Evolutionary conservation across 2,329 filamentous ascomycete species (phyloP).

Genomic region (Beauveria medogensis): DNA sequence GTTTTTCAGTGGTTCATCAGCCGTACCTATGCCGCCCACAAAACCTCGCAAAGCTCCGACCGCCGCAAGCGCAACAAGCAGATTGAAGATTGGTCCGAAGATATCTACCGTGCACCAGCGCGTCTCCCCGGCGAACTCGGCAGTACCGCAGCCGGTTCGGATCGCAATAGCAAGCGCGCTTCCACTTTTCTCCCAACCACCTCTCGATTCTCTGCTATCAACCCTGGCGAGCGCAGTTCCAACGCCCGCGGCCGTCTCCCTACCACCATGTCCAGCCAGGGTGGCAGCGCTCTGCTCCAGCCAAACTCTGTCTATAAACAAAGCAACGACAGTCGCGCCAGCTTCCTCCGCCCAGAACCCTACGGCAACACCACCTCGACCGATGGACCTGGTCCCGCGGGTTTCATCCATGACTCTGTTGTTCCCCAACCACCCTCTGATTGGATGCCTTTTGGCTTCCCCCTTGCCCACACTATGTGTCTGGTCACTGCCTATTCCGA

Average conservation of each 20-base stretch:
- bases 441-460: conserved; percentile 95
- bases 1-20: conserved; percentile 96
- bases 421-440: conserved; percentile 94
- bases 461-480: conserved; percentile 87
- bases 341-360: conserved; percentile 54
- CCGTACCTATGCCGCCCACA: conserved; percentile 73
- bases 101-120: conserved; percentile 88
- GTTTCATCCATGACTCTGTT: conserved; percentile 94
- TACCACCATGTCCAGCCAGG: conserved; percentile 84
- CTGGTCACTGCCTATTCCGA: conserved; percentile 96
- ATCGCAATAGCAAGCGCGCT: conserved; percentile 68
- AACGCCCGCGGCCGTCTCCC: conserved; percentile 56
- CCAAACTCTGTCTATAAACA: conserved; percentile 66
- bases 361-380: conserved; percentile 45
- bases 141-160: conserved; percentile 52
- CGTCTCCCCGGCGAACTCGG: conserved; percentile 69
- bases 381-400: conserved; percentile 73
- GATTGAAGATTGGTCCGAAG: conserved; percentile 96
- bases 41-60: conserved; percentile 74
- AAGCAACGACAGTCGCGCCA: conserved; percentile 53
- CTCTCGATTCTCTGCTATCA: conserved; percentile 87
- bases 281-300: conserved; percentile 63
- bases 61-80: conserved; percentile 80
- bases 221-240: conserved; percentile 59
- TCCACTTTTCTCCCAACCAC: conserved; percentile 86